These are phyloP conservation scores for Zalerion maritima DNA, from an alignment of 495 filamentous ascomycete genomes.

Conservation along the genomic window DNA sequence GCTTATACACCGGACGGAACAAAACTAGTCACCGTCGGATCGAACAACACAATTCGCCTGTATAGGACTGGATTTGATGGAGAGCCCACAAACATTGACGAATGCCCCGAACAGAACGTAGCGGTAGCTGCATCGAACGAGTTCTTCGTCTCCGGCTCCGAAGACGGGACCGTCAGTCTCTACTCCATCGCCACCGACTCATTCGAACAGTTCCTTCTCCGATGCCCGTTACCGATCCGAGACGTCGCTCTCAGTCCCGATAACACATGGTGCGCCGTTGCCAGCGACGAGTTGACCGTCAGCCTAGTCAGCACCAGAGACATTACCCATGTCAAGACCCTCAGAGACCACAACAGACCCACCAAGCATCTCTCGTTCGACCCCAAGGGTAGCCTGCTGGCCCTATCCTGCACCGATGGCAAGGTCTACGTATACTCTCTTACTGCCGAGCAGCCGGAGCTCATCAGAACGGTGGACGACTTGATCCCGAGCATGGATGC, in stretches of 20 bases:
- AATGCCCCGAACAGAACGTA: slow-evolving; percentile 66
- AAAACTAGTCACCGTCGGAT: slow-evolving; percentile 67
- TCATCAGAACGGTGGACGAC: slow-evolving; percentile 72
- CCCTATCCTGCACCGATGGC: slow-evolving; percentile 79
- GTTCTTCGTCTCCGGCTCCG: slow-evolving; percentile 73
- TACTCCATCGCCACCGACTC: slow-evolving; percentile 65
- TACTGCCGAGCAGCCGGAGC: slow-evolving; percentile 60
- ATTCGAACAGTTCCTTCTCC: slow-evolving; percentile 66
- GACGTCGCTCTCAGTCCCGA: slow-evolving; percentile 77
- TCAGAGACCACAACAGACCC: slow-evolving; percentile 70
- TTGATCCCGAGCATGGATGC: slow-evolving; percentile 65
- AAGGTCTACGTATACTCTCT: slow-evolving; percentile 79
- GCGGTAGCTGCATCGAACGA: slow-evolving; percentile 65
- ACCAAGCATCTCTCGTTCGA: slow-evolving; percentile 85
- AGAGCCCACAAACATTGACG: slow-evolving; percentile 80
- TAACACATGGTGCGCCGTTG: slow-evolving; percentile 79
- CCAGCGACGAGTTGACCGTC: slow-evolving; percentile 86
- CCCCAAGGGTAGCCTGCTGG: slow-evolving; percentile 56
- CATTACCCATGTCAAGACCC: slow-evolving; percentile 53
- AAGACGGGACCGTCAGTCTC: slow-evolving; percentile 84
- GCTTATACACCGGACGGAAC: slow-evolving; percentile 42
- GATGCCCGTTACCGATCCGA: slow-evolving; percentile 68
- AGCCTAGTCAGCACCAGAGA: slow-evolving; percentile 75
- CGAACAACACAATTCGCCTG: slow-evolving; percentile 78
- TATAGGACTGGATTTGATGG: slow-evolving; percentile 83